Evolutionary conservation across 2,329 filamentous ascomycete genomes (phyloP).

Genomic region (Verticillium dahliae): DNA sequence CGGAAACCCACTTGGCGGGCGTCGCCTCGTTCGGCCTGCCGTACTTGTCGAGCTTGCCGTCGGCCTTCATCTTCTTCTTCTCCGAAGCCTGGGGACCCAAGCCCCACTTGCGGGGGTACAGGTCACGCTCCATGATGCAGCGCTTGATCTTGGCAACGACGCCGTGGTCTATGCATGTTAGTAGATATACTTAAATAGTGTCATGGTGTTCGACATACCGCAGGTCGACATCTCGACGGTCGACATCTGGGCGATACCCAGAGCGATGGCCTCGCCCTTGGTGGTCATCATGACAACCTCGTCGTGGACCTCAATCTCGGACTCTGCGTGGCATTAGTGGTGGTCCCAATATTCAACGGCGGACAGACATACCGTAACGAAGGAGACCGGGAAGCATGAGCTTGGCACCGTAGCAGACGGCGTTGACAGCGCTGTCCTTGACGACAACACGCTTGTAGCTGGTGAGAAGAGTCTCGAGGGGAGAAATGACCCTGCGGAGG

Average conservation of each 20-base stretch:
- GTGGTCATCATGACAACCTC: conserved; percentile 98
- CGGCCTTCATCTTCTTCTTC: conserved; percentile 99
- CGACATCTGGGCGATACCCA: conserved; percentile 96
- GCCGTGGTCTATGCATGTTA: conserved; percentile 61
- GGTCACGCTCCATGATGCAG: conserved; percentile 98
- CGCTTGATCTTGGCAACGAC: conserved; percentile 98
- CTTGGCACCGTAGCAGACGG: conserved; percentile 97
- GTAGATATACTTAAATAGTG: neutral
- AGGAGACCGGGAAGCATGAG: conserved; percentile 96
- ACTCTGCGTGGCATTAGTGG: conserved; percentile 48
- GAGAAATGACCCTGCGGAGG: conserved; percentile 83
- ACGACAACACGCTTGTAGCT: conserved; percentile 96
- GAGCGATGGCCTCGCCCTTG: conserved; percentile 96
- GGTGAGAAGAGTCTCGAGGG: conserved; percentile 84
- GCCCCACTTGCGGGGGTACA: conserved; percentile 96
- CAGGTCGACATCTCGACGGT: conserved; percentile 95
- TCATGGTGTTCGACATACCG: conserved; percentile 11
- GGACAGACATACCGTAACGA: conserved; percentile 64
- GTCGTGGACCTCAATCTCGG: conserved; percentile 87
- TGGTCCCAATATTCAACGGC: neutral
- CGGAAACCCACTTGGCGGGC: conserved; percentile 83
- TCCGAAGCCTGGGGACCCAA: conserved; percentile 86
- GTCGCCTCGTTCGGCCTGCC: conserved; percentile 89
- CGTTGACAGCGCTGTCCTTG: conserved; percentile 94
- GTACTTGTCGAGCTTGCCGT: conserved; percentile 97